Percentiles rank a stretch among this genome's conserved stretches.
Conservation (phyloP, 768 basidiomycete genomes). For the Termitomyces sp. region DNA sequence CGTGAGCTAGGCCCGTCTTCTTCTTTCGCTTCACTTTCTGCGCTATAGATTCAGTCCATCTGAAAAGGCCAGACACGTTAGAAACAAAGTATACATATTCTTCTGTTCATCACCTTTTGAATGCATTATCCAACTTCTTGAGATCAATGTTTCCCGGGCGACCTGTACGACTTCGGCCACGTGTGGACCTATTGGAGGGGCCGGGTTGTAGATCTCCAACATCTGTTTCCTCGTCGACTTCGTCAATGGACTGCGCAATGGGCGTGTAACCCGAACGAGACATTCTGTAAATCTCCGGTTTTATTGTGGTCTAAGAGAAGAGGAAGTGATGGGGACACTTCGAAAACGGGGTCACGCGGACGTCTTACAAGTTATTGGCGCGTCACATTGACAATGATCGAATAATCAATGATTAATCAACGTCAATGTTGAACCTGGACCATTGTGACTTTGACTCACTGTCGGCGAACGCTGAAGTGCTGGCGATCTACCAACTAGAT, state of each 20-base stretch:
- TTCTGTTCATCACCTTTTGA: slow-evolving; percentile 54
- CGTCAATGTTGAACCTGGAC: too few species aligned
- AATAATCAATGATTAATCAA: too few species aligned
- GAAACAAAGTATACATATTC: background rate
- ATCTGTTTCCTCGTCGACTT: slow-evolving; percentile 36
- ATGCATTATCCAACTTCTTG: slow-evolving; percentile 73
- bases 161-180: slow-evolving; percentile 29
- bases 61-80: slow-evolving; percentile 17
- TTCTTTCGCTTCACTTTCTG: slow-evolving; percentile 82
- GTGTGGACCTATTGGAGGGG: slow-evolving; percentile 21
- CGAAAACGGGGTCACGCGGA: background rate
- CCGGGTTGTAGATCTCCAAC: slow-evolving; percentile 24
- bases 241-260: slow-evolving; percentile 34
- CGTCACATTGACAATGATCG: background rate
- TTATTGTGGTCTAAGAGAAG: background rate
- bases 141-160: slow-evolving; percentile 71
- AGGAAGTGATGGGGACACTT: background rate
- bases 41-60: slow-evolving; percentile 85
- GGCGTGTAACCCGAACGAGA: slow-evolving; percentile 45
- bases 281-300: slow-evolving; percentile 10
- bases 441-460: too few species aligned
- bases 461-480: too few species aligned
- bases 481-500: too few species aligned
- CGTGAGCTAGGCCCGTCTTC: slow-evolving; percentile 57
- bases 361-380: background rate